These are phyloP conservation scores for Paramecium primaurelia DNA, from an alignment of 73 alveolate genomes.

Conservation along the genomic window DNA sequence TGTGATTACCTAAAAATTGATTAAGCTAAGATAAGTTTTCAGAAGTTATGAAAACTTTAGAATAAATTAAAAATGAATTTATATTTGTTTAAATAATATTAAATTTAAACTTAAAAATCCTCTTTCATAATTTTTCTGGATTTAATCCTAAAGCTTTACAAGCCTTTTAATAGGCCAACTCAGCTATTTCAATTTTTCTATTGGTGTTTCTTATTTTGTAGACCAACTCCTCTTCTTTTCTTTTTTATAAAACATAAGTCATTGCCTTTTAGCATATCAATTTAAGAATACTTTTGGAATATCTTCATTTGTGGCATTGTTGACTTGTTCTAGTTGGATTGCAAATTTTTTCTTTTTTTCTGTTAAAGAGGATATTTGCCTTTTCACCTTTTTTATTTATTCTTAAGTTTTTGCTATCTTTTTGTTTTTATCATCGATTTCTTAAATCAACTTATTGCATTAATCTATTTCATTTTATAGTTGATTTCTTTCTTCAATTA, in stretches of 20 bases:
- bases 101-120: neutral
- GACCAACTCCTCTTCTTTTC: slow-evolving; percentile 44
- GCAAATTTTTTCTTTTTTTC: slow-evolving; percentile 21
- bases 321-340: slow-evolving; percentile 21
- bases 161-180: slow-evolving; percentile 45
- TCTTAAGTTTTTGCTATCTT: slow-evolving; percentile 45
- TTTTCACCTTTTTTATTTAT: slow-evolving; percentile 1
- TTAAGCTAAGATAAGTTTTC: too few relatives aligned
- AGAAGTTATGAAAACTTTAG: too few relatives aligned
- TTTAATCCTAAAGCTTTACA: neutral
- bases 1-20: too few relatives aligned
- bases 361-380: neutral
- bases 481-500: slow-evolving; percentile 41
- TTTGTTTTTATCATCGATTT: slow-evolving; percentile 49
- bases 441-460: slow-evolving; percentile 26
- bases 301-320: slow-evolving; percentile 35
- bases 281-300: slow-evolving; percentile 26
- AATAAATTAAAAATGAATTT: too few relatives aligned
- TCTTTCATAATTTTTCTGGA: neutral
- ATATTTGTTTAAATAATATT: neutral
- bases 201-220: slow-evolving; percentile 38
- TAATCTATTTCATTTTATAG: slow-evolving; percentile 49
- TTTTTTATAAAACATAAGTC: slow-evolving; percentile 51
- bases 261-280: slow-evolving; percentile 3
- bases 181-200: slow-evolving; percentile 59